Evolutionary conservation across 768 basidiomycete species (phyloP).

Genomic region (button mushroom (Agaricus bisporus)): DNA sequence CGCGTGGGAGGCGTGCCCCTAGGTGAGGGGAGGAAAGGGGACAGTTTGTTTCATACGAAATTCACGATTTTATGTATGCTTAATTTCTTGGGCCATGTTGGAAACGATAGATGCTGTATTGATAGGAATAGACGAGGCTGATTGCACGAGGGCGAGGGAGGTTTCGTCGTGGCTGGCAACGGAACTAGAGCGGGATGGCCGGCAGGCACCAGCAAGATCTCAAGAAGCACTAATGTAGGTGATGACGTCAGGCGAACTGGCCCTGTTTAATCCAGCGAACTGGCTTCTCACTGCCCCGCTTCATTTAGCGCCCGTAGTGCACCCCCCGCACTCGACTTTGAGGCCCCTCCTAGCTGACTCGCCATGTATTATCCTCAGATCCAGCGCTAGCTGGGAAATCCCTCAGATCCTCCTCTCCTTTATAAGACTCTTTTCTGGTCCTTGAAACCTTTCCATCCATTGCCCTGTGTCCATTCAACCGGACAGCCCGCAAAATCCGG

Average conservation of each 20-base stretch:
- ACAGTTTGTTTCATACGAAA: not conserved
- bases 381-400: not conserved
- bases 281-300: not conserved
- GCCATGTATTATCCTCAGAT: not conserved
- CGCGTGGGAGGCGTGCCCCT: slow-evolving; percentile 16
- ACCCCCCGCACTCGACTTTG: too few species aligned
- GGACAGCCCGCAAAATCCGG: slow-evolving; percentile 8
- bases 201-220: not conserved
- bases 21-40: slow-evolving; percentile 18
- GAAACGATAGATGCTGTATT: slow-evolving; percentile 4
- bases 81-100: slow-evolving; percentile 1
- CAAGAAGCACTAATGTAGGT: slow-evolving; percentile 4
- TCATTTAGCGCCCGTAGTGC: too few species aligned
- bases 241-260: slow-evolving; percentile 17
- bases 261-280: not conserved
- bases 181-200: not conserved
- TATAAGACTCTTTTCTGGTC: not conserved
- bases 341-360: not conserved
- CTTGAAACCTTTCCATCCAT: not conserved
- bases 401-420: slow-evolving; percentile 7
- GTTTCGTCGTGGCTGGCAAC: not conserved
- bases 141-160: not conserved
- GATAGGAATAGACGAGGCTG: not conserved
- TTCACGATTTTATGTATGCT: not conserved
- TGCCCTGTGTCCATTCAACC: not conserved